These are phyloP conservation scores for Picocystis sp. DNA, from an alignment of 163 green algal species.

Conservation along the genomic window DNA sequence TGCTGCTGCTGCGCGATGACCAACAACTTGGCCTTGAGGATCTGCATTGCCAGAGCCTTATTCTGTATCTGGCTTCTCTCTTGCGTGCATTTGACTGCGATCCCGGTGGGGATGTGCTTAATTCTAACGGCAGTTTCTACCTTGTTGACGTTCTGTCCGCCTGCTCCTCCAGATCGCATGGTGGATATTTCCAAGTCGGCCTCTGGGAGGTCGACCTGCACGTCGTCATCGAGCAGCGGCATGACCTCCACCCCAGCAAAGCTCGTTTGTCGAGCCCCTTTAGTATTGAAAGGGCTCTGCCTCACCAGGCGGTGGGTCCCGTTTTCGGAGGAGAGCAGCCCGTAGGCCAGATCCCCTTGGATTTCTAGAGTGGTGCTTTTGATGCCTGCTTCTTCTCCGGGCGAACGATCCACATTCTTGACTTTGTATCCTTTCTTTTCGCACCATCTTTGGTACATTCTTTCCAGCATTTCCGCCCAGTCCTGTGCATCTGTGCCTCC, in stretches of 20 bases:
- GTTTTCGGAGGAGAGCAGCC: conserved; percentile 57
- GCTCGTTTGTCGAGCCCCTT: conserved; percentile 75
- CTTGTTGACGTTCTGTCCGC: conserved; percentile 64
- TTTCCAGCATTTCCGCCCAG: conserved; percentile 82
- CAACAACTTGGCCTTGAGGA: conserved; percentile 62
- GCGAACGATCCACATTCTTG: conserved; percentile 18
- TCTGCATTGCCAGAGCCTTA: conserved; percentile 34
- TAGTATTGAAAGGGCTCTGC: conserved; percentile 83
- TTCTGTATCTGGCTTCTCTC: conserved; percentile 61
- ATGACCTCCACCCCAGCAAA: conserved; percentile 91
- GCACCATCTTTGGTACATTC: conserved; percentile 62
- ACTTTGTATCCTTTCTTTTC: conserved; percentile 28
- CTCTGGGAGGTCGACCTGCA: conserved; percentile 36
- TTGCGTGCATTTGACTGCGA: conserved; percentile 65
- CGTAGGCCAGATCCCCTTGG: conserved; percentile 64
- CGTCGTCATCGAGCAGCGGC: conserved; percentile 54
- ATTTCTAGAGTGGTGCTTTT: conserved; percentile 58
- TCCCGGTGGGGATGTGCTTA: conserved; percentile 75
- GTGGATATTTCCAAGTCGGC: conserved; percentile 80
- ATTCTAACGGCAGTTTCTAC: conserved; percentile 71
- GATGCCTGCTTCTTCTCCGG: conserved; percentile 77
- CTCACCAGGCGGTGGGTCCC: conserved; percentile 89
- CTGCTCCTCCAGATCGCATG: conserved; percentile 65
- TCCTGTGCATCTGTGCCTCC: conserved; percentile 68
- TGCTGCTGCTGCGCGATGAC: conserved; percentile 77